Conservation (phyloP, 345 rosid genomes). For the Camelina sativa region DNA sequence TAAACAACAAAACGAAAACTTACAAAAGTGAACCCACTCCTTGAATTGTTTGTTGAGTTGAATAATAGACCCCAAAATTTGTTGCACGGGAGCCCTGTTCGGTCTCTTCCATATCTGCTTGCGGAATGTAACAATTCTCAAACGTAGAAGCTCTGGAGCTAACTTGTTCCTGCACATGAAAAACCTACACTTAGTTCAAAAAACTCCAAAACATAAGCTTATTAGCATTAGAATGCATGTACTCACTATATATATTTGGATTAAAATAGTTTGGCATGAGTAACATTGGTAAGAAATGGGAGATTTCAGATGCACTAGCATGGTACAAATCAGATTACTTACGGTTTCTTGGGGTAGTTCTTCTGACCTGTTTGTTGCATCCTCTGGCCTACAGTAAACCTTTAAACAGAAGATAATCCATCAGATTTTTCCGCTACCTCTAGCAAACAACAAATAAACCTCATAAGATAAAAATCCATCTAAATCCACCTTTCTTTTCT, state of each 20-base stretch:
- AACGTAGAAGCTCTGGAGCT: constrained; percentile 51
- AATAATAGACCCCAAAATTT: constrained; percentile 51
- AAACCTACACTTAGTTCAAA: background rate
- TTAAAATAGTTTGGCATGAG: constrained; percentile 4
- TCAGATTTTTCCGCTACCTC: background rate
- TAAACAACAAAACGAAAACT: background rate
- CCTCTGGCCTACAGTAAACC: constrained; percentile 47
- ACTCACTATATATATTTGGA: background rate
- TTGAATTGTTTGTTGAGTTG: constrained; percentile 51
- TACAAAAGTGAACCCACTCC: constrained; percentile 44
- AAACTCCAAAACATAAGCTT: background rate
- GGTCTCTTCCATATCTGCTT: constrained; percentile 49
- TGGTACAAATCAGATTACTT: constrained; percentile 44
- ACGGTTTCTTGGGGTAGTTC: constrained; percentile 48
- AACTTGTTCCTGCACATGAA: constrained; percentile 47
- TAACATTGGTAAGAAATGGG: background rate
- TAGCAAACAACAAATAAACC: constrained; percentile 25
- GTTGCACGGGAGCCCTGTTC: constrained; percentile 55
- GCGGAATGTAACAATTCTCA: constrained; percentile 55
- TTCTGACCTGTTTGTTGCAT: constrained; percentile 46
- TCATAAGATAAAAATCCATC: constrained; percentile 27
- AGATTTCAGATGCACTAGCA: constrained; percentile 18
- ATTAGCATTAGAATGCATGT: background rate
- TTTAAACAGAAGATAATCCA: constrained; percentile 32
- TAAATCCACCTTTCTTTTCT: constrained; percentile 62